Evolutionary conservation across 2,329 filamentous ascomycete genomes (phyloP).

Genomic region (Paraphoma chrysanthemicola): DNA sequence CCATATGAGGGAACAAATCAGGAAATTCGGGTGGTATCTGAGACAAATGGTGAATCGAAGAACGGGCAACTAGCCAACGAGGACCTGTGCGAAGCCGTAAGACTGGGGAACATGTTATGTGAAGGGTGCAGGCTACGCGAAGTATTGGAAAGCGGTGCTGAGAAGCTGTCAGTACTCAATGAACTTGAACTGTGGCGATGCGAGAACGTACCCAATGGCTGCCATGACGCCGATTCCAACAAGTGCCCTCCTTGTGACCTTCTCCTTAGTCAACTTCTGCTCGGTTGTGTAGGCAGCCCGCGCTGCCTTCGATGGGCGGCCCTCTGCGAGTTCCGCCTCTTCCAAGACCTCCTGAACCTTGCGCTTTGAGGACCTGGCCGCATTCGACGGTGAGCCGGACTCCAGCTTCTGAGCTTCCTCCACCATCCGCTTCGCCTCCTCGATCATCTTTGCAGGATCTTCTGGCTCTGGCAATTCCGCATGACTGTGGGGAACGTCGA

Average conservation of each 20-base stretch:
- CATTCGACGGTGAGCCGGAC: conserved; percentile 28
- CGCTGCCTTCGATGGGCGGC: conserved; percentile 72
- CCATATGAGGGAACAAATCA: conserved; percentile 10
- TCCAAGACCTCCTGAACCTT: conserved; percentile 67
- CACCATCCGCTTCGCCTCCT: conserved; percentile 88
- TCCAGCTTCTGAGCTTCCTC: conserved; percentile 68
- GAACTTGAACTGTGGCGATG: too few relatives aligned
- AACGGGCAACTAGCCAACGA: conserved; percentile 8
- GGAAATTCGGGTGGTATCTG: conserved; percentile 22
- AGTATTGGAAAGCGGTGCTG: conserved; percentile 40
- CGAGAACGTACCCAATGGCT: conserved; percentile 80
- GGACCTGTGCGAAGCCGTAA: conserved; percentile 7
- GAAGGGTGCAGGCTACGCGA: conserved; percentile 15
- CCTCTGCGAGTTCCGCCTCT: conserved; percentile 54
- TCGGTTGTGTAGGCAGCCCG: conserved; percentile 66
- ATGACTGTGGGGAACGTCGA: conserved; percentile 74
- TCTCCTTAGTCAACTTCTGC: conserved; percentile 82
- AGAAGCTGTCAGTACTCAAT: conserved; percentile 18
- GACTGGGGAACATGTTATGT: background rate
- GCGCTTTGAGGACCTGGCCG: conserved; percentile 40
- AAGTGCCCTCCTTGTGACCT: conserved; percentile 83
- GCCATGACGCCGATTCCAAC: conserved; percentile 87
- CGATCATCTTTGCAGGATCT: conserved; percentile 83
- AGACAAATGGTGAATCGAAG: conserved; percentile 6
- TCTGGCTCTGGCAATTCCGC: conserved; percentile 75